Base-by-base conservation (phyloP, 306 rosid genomes). In the Castanopsis chinensis region DNA sequence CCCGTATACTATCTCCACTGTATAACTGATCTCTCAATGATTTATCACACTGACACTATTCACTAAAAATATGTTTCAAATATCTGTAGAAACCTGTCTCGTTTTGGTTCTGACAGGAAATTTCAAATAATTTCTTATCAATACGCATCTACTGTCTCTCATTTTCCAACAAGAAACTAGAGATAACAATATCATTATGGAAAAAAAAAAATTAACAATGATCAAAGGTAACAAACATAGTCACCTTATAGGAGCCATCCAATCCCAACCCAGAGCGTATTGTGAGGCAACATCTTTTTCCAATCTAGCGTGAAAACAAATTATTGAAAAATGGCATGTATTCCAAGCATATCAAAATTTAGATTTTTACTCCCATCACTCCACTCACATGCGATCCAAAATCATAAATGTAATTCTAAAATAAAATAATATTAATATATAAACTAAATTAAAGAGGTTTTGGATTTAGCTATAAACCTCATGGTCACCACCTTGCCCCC, bases 401-500 rank as follows among this genome's bases (percentile, higher is more conserved):
- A 20, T 3, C 65, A 65, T 56, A 35, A 68, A 33, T 19, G 25
- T 41, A 56, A 7, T 58, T 57, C n/a, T 57, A 6, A 74, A 0
- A 41, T n/a, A 71, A 19, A 69, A 72, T 76, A 52, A 21, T 32
- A 32, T 32, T 76, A 56, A 20, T 52, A 23, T 21, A 57, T 57
- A 68, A n/a, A n/a, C n/a, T 57, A 68, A 78, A 53, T 14, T 72
- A 61, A 21, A 43, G 20, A 72, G 69, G 51, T 61, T n/a, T 14
- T 18, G 51, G 37, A 68, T 63, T 69, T 13, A 57, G 67, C 51
- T 49, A 71, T 65, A 55, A 41, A 94, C 98, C 97, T 94, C 97
- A 15, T 94, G 98, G 83, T 94, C 98, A 55, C 98, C 98, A 4
- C 98, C 98, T 88, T 94, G 98, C 59, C 97, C 97, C 97, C 32